Base-by-base conservation (phyloP, 768 basidiomycete genomes). In the Lepiota venenata region DNA sequence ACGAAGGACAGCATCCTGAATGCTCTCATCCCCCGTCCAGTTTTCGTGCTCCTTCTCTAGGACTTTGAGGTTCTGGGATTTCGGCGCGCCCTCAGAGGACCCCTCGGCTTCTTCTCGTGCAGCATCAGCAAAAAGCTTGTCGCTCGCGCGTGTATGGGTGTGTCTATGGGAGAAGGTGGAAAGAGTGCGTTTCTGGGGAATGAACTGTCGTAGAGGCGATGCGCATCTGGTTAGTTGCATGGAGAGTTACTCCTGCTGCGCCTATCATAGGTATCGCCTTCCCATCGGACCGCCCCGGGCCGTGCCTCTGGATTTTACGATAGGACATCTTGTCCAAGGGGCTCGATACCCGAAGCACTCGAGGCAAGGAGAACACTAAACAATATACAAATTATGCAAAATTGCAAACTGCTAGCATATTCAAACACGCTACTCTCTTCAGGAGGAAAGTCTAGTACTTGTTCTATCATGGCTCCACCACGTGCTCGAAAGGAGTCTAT, bases 21-120 rank as follows among this genome's bases (percentile, higher is more conserved):
- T 74, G 6, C 77, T 73, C 66, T 93, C 91, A 10, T 93, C 88
- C 0, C 89, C 89, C 1, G 79, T 80, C 91, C 89, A 92, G 63
- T 91, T 85, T 53, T 79, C 73, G 32, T 85, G 71, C 60, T 80
- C 74, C 45, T 69, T 71, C 58, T 79, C 53, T 27, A 55, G 65
- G 9, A 27, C 8, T 1, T 48, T 14, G 47, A 36, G 63, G 54
- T 58, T 58, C 16, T n/a, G 49, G 32, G 54, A 44, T 43, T 43
- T 44, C 18, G 10, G 58, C 42, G 57, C 46, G 9, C 49, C 47
- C 18, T 52, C 37, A 20, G 56, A 45, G 47, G 66, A 55, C 40
- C 50, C 60, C 47, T 78, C 73, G 3, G 71, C 67, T 60, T 82
- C 83, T 61, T 85, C 83, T 35, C 60, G 66, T 12, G 69, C 73